These are phyloP conservation scores for Penicillium cinerascens DNA, from an alignment of 495 filamentous ascomycete species.

Conservation along the genomic window DNA sequence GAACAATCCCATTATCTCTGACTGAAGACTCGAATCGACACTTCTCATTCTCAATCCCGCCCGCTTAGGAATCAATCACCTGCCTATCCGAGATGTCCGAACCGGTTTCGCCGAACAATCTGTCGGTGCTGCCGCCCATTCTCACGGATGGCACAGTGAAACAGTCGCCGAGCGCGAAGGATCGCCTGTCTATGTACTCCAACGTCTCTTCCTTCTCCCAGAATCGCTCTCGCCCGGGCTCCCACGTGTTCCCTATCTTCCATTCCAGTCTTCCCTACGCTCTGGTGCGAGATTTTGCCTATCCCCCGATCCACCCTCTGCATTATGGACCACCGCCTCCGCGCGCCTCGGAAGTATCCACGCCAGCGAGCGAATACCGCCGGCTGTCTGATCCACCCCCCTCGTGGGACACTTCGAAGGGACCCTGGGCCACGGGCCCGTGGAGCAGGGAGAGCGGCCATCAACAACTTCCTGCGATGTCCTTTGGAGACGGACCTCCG, in stretches of 20 bases:
- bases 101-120: slow-evolving; percentile 46
- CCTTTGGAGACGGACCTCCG: slow-evolving; percentile 89
- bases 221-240: slow-evolving; percentile 65
- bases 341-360: slow-evolving; percentile 77
- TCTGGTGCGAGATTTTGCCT: slow-evolving; percentile 93
- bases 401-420: slow-evolving; percentile 51
- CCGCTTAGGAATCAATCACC: neutral
- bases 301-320: slow-evolving; percentile 73
- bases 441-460: slow-evolving; percentile 45
- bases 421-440: slow-evolving; percentile 49
- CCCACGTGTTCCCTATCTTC: slow-evolving; percentile 76
- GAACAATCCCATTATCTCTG: slow-evolving; percentile 21
- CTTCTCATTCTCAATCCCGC: slow-evolving; percentile 13
- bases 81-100: slow-evolving; percentile 53
- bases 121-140: slow-evolving; percentile 43
- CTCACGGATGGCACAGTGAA: slow-evolving; percentile 36
- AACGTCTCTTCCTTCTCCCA: slow-evolving; percentile 54
- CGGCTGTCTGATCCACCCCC: slow-evolving; percentile 77
- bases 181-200: slow-evolving; percentile 68
- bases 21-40: slow-evolving; percentile 20
- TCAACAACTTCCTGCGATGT: slow-evolving; percentile 75
- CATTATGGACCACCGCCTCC: slow-evolving; percentile 85
- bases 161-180: slow-evolving; percentile 66
- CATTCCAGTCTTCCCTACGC: slow-evolving; percentile 87
- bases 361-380: slow-evolving; percentile 77